These are phyloP conservation scores for Spathaspora boniae DNA, from an alignment of 805 yeast species.

Conservation along the genomic window DNA sequence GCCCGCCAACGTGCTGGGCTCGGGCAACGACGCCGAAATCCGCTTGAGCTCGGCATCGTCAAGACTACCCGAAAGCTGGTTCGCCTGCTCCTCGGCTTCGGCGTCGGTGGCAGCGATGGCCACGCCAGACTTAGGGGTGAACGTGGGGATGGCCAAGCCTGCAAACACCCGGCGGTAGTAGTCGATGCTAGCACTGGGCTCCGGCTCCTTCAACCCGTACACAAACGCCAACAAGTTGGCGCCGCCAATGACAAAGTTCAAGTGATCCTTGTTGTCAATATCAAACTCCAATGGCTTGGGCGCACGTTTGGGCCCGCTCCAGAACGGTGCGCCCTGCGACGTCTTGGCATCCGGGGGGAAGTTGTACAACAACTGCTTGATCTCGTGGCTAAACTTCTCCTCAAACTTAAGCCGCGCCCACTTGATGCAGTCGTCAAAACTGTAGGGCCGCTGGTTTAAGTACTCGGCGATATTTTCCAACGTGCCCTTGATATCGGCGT, in stretches of 20 bases:
- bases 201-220: slow-evolving; percentile 86
- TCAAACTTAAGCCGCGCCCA: slow-evolving; percentile 96
- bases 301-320: slow-evolving; percentile 98
- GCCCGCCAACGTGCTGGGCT: slow-evolving; percentile 85
- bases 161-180: slow-evolving; percentile 55
- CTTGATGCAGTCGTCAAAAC: slow-evolving; percentile 87
- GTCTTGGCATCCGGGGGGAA: slow-evolving; percentile 95
- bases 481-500: slow-evolving; percentile 86
- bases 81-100: slow-evolving; percentile 83
- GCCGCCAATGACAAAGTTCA: slow-evolving; percentile 79
- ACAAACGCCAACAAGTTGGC: slow-evolving; percentile 90
- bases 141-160: slow-evolving; percentile 45
- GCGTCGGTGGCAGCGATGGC: slow-evolving; percentile 81
- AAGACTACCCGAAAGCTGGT: slow-evolving; percentile 29
- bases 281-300: slow-evolving; percentile 85
- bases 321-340: slow-evolving; percentile 86
- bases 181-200: slow-evolving; percentile 54
- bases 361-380: slow-evolving; percentile 84
- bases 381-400: slow-evolving; percentile 78
- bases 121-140: slow-evolving; percentile 70
- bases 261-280: slow-evolving; percentile 70
- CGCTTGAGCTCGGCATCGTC: slow-evolving; percentile 65
- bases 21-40: slow-evolving; percentile 78
- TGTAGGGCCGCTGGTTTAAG: slow-evolving; percentile 77
- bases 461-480: slow-evolving; percentile 76